Conservation (phyloP, 2,329 filamentous ascomycete species). For the Scytalidium sp. region DNA sequence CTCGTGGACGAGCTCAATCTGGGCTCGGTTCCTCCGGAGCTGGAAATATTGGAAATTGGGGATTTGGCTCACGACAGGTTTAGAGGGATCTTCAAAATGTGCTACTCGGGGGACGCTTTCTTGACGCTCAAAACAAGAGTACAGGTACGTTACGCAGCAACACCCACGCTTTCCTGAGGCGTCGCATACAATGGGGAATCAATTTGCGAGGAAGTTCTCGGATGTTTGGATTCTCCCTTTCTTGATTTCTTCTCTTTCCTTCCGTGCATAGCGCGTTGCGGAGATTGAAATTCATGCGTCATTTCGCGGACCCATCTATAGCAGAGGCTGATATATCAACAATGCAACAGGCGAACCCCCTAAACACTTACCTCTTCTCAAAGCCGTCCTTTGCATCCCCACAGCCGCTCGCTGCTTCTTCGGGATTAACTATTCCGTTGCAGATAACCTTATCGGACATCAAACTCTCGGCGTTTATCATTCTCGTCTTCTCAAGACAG, state of each 20-base stretch:
- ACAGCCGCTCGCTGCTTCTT: conserved; percentile 84
- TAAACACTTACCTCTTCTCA: conserved; percentile 92
- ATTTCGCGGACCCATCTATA: conserved; percentile 17
- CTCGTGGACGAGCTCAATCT: conserved; percentile 97
- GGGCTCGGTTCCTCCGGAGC: conserved; percentile 86
- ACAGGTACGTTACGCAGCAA: conserved; percentile 58
- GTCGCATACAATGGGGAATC: too few species aligned
- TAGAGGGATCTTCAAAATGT: conserved; percentile 99
- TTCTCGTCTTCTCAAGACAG: conserved; percentile 94
- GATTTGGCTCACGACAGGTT: conserved; percentile 97
- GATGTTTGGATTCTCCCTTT: conserved; percentile 4
- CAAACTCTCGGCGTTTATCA: conserved; percentile 93
- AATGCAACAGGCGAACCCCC: conserved; percentile 78
- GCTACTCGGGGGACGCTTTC: conserved; percentile 92
- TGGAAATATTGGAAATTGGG: conserved; percentile 97
- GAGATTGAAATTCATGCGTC: neutral
- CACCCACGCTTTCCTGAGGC: too few species aligned
- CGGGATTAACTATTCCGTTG: conserved; percentile 92
- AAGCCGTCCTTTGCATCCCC: conserved; percentile 92
- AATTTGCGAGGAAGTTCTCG: neutral
- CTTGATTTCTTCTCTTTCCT: neutral
- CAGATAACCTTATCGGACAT: conserved; percentile 96
- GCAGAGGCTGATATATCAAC: conserved; percentile 47
- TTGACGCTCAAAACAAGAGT: conserved; percentile 93
- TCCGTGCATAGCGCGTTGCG: neutral